Base-by-base conservation (phyloP, 1,284 basidiomycete genomes). In the Xerocomus amazonicus region DNA sequence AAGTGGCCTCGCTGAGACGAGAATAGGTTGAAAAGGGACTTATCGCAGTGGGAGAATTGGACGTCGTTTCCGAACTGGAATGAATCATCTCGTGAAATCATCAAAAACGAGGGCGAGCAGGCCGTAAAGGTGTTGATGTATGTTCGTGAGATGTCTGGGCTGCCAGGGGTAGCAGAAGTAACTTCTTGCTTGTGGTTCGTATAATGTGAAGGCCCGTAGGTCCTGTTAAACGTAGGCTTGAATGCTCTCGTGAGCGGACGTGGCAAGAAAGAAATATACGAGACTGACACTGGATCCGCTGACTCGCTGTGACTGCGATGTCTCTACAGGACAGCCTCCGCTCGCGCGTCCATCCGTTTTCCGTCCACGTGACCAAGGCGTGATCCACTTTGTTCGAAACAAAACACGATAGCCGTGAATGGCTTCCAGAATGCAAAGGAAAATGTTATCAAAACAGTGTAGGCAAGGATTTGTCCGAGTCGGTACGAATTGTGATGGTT, bases 1-100 rank as follows among this genome's bases (percentile, higher is more conserved):
- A 86, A 37, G 85, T 87, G 29, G 77, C 75, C 51, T 83, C 83
- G 54, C 82, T 84, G 48, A 71, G 51, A 14, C 54, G 59, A 45
- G 64, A 70, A 50, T 64, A 69, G 2, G 65, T 69, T 3, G 66
- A 62, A 51, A 62, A 62, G 13, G 60, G 60, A 48, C 60, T 61
- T 48, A 61, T 60, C 45, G 55, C 47, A 35, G 56, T 40, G 37
- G 60, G 62, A 8, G 60, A 64, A 46, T 53, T 59, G 42, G 53
- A 50, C 47, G 60, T 61, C 47, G 52, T 46, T 47, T 49, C 48
- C 31, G 48, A 49, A 26, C 48, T 49, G 17, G 48, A 49, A 38
- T 47, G 48, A 5, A 40, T 49, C 48, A 49, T 49, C 43, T 39
- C 28, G 29, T 19, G 14, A 4, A 32, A 28, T 28, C 48, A 49